Evolutionary conservation across 257 asterid species (phyloP), one percentile per base, ranked within the genome.

Genomic region (Solanum megistacrolobum): DNA sequence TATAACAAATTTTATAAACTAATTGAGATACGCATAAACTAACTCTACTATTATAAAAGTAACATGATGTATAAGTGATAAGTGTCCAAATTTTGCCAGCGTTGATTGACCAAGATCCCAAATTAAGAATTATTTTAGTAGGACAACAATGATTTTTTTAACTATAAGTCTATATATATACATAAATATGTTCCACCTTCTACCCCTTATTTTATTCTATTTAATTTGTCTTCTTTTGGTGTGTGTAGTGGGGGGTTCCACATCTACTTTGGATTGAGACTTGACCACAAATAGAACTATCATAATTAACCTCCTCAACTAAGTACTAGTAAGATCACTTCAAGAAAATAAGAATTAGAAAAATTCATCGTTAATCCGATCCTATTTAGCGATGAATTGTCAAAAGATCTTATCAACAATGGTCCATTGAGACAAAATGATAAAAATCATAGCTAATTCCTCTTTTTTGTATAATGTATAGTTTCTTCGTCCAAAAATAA

Each of bases 161-260:
- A 62, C 31, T 62, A 62, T 4, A 23, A 23, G 13, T 62, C 29
- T 48, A 29, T 43, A 81, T 52, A 52, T 52, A 52, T 12, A 52
- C 3, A 25, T 27, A 48, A 46, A 46, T 35, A 79, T 43, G 66
- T 34, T 79, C 16, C 84, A 43, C 39, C 38, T 43, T 35, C 85
- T 79, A 79, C 84, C 62, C 38, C 85, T 81, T 81, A 81, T 43
- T 79, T 79, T 81, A 81, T 81, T 81, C 18, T 46, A 16, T 21
- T 69, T 36, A 20, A 35, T 35, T 41, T 27, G 41, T 41, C 13
- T 58, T 75, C 11, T 23, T 52, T 12, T 12, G 21, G 12, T 4
- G 6, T 20, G 20, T 7, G 9, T 23, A 5, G 10, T 2, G 7
- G 60, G 20, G 60, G 65, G 18, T 9, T 27, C 9, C 27, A 41